Conservation (phyloP, 1,139 yeast genomes). For the Diutina catenulata region DNA sequence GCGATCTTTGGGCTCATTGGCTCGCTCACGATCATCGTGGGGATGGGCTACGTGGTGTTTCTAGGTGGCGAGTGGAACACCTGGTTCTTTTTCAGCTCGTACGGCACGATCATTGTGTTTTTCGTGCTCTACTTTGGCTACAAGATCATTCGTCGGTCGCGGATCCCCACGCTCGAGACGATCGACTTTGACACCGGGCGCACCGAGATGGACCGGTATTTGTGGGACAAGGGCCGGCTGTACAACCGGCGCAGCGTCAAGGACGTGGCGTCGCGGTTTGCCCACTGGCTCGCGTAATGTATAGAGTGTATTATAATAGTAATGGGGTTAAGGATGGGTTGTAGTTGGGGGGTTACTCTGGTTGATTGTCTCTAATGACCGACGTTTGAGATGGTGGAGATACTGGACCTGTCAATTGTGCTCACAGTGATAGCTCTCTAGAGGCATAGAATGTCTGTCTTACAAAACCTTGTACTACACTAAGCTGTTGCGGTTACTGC, state of each 20-base stretch:
- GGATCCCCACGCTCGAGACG: constrained; percentile 48
- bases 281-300: constrained; percentile 24
- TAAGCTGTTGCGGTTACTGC: too few relatives aligned
- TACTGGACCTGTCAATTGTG: too few relatives aligned
- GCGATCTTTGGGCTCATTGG: constrained; percentile 59
- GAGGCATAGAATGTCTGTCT: too few relatives aligned
- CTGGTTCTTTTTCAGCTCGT: constrained; percentile 53
- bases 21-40: constrained; percentile 40
- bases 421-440: too few relatives aligned
- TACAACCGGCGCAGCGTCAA: constrained; percentile 24
- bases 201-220: constrained; percentile 57
- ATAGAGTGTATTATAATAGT: background rate
- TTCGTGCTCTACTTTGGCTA: constrained; percentile 42
- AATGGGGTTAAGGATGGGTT: too few relatives aligned
- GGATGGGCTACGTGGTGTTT: constrained; percentile 65
- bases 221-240: constrained; percentile 56
- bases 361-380: too few relatives aligned
- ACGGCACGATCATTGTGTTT: constrained; percentile 52
- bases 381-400: too few relatives aligned
- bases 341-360: too few relatives aligned
- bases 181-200: constrained; percentile 72
- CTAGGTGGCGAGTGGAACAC: constrained; percentile 51
- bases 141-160: constrained; percentile 42
- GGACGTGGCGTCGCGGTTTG: constrained; percentile 24
- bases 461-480: too few relatives aligned